Evolutionary conservation across 2,329 filamentous ascomycete species (phyloP).

Genomic region (Emericellopsis cladophorae): DNA sequence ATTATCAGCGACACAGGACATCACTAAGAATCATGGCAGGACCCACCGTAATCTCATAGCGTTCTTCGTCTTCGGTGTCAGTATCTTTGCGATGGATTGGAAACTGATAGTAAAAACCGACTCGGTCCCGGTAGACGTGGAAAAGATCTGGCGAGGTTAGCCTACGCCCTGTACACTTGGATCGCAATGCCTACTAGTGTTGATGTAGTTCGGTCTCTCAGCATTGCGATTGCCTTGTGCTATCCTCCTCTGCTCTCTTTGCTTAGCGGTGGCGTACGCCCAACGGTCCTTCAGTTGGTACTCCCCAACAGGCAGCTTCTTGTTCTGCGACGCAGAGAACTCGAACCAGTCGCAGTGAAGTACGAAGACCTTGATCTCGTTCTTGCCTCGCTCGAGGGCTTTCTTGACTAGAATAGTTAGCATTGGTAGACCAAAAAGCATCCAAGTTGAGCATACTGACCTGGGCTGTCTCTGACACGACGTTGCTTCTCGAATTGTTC

Average conservation of each 20-base stretch:
- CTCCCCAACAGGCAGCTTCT: constrained; percentile 14
- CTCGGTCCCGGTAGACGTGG: constrained; percentile 50
- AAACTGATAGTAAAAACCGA: constrained; percentile 52
- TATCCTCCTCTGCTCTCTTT: constrained; percentile 18
- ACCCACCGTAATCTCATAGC: constrained; percentile 16
- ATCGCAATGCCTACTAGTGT: constrained; percentile 29
- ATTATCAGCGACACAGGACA: background rate
- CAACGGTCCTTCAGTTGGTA: constrained; percentile 28
- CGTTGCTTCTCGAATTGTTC: constrained; percentile 36
- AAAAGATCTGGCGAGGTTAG: constrained; percentile 35
- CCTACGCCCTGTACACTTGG: background rate
- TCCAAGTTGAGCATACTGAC: too few relatives aligned
- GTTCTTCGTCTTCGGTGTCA: constrained; percentile 31
- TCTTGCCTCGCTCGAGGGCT: constrained; percentile 20
- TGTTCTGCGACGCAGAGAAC: constrained; percentile 23
- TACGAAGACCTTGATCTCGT: constrained; percentile 17
- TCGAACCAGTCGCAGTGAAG: constrained; percentile 41
- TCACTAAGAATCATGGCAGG: too few relatives aligned
- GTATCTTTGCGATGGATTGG: constrained; percentile 22
- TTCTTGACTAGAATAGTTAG: constrained; percentile 17
- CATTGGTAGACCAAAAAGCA: too few relatives aligned
- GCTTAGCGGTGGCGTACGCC: constrained; percentile 14
- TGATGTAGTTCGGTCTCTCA: constrained; percentile 25
- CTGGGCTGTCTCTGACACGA: background rate
- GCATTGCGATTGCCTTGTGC: constrained; percentile 25